Base-by-base conservation (phyloP, 1,139 yeast genomes). In the Pichiaceae sp. region DNA sequence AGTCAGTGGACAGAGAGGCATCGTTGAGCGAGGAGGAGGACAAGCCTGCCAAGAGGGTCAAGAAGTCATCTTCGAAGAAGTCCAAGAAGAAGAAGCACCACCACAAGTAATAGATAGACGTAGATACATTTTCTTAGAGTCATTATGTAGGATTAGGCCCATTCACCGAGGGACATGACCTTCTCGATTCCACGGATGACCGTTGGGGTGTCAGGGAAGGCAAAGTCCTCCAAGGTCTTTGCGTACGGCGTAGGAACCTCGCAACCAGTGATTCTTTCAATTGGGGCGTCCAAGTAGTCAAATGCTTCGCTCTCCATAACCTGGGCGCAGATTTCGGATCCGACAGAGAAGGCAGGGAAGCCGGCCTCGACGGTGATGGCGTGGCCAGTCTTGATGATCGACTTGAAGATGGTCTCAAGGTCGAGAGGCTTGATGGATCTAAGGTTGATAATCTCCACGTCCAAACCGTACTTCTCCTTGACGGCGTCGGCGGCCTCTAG, bases 191-290 rank as follows among this genome's bases (percentile, higher is more conserved):
- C 96, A 72, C 91, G 82, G 60, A 84, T 74, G 54, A 93, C 83
- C 49, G 87, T 77, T 58, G 86, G 94, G 42, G 84, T 75, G 62
- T 89, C 95, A 62, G 98, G 98, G 95, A 93, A 91, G 41, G 98
- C 96, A 62, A 91, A 85, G 68, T 84, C 94, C 75, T 93, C 99
- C 61, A 93, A 77, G 68, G 83, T 93, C 65, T 79, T 76, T 52
- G 96, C 96, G 62, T 93, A 93, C 48, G 99, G 99, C 52, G 98
- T 93, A 62, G 99, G 98, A 28, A 89, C 96, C 69, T 93, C 99
- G 60, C 97, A 94, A 64, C 98, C 98, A 43, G 98, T 93, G 56
- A 89, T 93, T 74, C 98, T 86, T 69, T 83, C 95, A 50, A 91
- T 91, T 52, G 99, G 99, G 46, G 98, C 95, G 65, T 93, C 99